A percentile compares a stretch with the other conserved stretches of the same genome.
phyloP scores from a whole-genome alignment of 257 asterid genomes.

The Salvia splendens region DNA sequence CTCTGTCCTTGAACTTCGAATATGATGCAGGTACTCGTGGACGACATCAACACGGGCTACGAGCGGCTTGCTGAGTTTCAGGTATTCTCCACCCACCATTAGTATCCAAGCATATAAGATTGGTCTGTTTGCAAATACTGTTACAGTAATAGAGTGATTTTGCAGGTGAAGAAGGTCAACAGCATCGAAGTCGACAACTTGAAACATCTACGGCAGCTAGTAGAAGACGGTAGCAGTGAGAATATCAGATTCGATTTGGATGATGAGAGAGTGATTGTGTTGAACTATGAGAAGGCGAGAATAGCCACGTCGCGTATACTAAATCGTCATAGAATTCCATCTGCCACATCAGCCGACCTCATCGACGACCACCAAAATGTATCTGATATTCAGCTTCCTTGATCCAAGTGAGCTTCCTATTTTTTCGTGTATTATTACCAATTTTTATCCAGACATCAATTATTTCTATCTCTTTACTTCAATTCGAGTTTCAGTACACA shows the following conservation, averaged over 20 bases:
- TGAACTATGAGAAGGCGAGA: constrained; percentile 70
- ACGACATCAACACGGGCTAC: constrained; percentile 90
- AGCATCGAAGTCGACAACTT: constrained; percentile 74
- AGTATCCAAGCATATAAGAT: neutral
- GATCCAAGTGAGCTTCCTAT: constrained; percentile 43
- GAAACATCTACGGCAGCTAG: constrained; percentile 77
- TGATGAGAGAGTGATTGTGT: constrained; percentile 81
- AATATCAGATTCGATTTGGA: constrained; percentile 84
- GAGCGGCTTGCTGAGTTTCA: constrained; percentile 96
- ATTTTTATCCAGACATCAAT: neutral
- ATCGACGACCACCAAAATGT: constrained; percentile 40
- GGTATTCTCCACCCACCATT: constrained; percentile 43
- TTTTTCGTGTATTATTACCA: constrained; percentile 5
- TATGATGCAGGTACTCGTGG: constrained; percentile 71
- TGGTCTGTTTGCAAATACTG: too few species aligned
- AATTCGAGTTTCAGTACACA: constrained; percentile 13
- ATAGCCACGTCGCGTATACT: constrained; percentile 76
- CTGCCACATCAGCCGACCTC: constrained; percentile 72
- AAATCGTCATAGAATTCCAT: constrained; percentile 83
- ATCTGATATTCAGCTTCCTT: constrained; percentile 43
- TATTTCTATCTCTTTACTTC: neutral
- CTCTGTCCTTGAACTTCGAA: neutral
- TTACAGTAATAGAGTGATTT: constrained; percentile 13
- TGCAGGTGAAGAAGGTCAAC: constrained; percentile 89
- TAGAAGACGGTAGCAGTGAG: constrained; percentile 61